Evolutionary conservation across 2,329 filamentous ascomycete species (phyloP).

Genomic region (Ophiocordyceps polyrhachis-furcata): DNA sequence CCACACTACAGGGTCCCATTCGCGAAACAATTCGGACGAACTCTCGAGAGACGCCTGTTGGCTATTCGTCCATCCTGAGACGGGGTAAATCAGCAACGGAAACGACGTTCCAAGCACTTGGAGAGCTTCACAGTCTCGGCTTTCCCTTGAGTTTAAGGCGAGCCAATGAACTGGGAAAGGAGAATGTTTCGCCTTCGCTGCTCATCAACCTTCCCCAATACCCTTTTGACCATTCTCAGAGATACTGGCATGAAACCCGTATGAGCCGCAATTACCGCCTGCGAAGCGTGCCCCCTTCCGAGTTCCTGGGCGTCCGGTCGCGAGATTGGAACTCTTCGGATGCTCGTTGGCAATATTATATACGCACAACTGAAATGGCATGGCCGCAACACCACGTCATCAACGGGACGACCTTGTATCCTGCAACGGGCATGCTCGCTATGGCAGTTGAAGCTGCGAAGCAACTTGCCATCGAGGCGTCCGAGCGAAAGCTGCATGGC

Average conservation of each 20-base stretch:
- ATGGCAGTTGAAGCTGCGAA: not conserved
- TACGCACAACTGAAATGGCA: not conserved
- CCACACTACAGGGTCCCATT: not conserved
- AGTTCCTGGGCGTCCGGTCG: not conserved
- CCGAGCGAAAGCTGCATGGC: too few species aligned
- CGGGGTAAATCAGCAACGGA: not conserved
- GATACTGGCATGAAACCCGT: not conserved
- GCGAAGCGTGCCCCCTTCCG: too few species aligned
- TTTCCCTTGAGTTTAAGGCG: too few species aligned
- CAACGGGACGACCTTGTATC: not conserved
- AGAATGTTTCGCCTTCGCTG: not conserved
- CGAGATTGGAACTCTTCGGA: not conserved
- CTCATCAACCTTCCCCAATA: not conserved
- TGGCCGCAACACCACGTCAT: not conserved
- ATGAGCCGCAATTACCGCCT: not conserved
- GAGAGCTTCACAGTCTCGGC: not conserved
- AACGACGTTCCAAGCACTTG: not conserved
- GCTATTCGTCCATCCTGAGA: not conserved
- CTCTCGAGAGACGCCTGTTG: not conserved
- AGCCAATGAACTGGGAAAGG: too few species aligned
- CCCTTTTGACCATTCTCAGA: not conserved
- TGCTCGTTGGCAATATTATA: not conserved
- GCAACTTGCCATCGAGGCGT: not conserved
- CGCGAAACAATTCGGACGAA: too few species aligned
- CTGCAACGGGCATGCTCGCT: not conserved